Percentiles rank a stretch among this genome's conserved stretches.
Conservation (phyloP, 192 early-diverging fungal genomes). For the Geosiphon pyriformis region DNA sequence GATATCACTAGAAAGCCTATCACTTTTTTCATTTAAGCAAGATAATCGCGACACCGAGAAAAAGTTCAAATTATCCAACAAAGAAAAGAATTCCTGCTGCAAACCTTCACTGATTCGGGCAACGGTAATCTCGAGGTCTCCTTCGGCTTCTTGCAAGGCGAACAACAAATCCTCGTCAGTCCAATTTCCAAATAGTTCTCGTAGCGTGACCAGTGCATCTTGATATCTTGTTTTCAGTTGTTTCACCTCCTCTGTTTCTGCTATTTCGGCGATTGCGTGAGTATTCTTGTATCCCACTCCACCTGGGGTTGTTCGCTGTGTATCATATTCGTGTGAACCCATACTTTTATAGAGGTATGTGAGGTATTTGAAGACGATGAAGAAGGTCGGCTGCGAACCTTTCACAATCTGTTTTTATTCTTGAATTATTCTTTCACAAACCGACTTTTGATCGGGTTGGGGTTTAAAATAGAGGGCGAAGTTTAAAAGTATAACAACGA, state of each 20-base stretch:
- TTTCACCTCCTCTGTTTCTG: constrained; percentile 56
- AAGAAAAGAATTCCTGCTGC: background rate
- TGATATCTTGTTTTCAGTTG: constrained; percentile 55
- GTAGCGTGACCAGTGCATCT: constrained; percentile 51
- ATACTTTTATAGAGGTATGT: constrained; percentile 1
- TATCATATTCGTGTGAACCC: constrained; percentile 20
- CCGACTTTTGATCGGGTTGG: background rate
- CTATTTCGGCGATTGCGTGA: constrained; percentile 32
- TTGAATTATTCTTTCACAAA: background rate
- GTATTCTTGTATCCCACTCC: constrained; percentile 14
- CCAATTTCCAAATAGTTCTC: constrained; percentile 78
- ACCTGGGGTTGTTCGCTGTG: constrained; percentile 16
- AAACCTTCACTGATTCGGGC: constrained; percentile 75
- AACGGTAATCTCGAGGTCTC: constrained; percentile 79
- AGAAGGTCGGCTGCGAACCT: background rate
- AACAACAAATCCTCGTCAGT: constrained; percentile 82
- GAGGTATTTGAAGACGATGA: background rate
- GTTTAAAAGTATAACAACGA: background rate
- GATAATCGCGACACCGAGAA: too few species aligned
- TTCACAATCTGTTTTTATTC: background rate
- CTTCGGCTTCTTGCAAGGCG: constrained; percentile 76
- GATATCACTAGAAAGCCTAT: too few species aligned
- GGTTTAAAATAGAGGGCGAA: background rate
- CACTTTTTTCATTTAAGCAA: too few species aligned
- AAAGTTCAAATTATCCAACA: too few species aligned